Evolutionary conservation across 1,284 basidiomycete species (phyloP), one percentile per base, ranked within the genome.

Genomic region (Sphagnurus paluster): DNA sequence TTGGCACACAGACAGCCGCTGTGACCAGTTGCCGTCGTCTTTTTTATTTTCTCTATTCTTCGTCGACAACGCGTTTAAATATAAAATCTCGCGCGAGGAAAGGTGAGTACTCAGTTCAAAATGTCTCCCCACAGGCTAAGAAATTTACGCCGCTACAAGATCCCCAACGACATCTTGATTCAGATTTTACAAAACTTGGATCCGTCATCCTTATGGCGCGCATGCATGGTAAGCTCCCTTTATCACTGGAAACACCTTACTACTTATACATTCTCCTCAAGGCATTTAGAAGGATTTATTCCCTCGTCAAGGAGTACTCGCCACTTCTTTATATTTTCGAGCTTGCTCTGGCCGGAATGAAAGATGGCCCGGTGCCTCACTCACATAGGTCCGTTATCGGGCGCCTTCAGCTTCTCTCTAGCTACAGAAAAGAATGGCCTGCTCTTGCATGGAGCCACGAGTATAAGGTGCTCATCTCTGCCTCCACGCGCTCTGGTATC

Each of bases 241-340:
- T 35, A 33, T 34, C 19, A 33, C n/a, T n/a, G n/a, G n/a, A n/a
- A n/a, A 19, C 21, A 19, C 26, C 9, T 14, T 40, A 16, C 37
- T 26, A 0, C 46, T 42, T 9, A 45, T 25, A 16, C 24, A 23
- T 28, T n/a, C n/a, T 16, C 34, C n/a, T 48, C 36, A 48, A 82
- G 79, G 75, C 74, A 36, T 79, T 77, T 52, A 62, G 58, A 49
- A 59, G 72, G 49, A 66, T 79, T 48, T 63, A 68, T 51, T 58
- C 53, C 38, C 66, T 79, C 41, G 69, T 74, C 33, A 66, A 68
- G 61, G 68, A 67, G 28, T 74, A 71, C 53, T 71, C 75, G 26
- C 67, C 69, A 23, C 72, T 82, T 44, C 72, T 71, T 32, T 82
- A 82, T 62, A 71, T 69, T 47, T 72, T 74, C 55, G 79, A 82